These are phyloP conservation scores for Microcyclosporella mali DNA, from an alignment of 2,329 filamentous ascomycete genomes.

Conservation along the genomic window DNA sequence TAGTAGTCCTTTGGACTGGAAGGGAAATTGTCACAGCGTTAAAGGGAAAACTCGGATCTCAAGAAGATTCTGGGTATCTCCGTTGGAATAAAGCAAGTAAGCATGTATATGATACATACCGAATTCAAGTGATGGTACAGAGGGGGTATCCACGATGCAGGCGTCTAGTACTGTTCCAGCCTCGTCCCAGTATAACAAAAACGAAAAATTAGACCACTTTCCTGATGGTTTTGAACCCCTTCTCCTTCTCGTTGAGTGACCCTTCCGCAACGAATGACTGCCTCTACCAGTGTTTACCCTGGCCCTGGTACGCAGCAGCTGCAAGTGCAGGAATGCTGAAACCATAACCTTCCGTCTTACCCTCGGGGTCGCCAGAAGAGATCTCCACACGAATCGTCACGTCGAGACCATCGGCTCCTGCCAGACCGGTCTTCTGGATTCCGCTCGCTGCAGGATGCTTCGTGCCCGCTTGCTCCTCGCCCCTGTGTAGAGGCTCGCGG, in stretches of 20 bases:
- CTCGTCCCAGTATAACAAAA: neutral
- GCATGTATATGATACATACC: no score
- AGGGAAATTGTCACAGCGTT: no score
- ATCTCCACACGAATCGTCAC: slow-evolving; percentile 46
- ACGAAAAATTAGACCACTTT: neutral
- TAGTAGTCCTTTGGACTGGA: no score
- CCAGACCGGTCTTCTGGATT: slow-evolving; percentile 37
- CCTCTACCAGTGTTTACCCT: slow-evolving; percentile 27
- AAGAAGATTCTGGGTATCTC: no score
- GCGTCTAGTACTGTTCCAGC: slow-evolving; percentile 1
- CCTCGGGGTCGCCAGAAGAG: slow-evolving; percentile 37
- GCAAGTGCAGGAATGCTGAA: slow-evolving; percentile 43
- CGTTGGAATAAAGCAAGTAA: no score
- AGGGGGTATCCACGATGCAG: neutral
- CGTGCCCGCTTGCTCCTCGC: slow-evolving; percentile 74
- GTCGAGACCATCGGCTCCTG: slow-evolving; percentile 42
- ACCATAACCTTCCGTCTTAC: slow-evolving; percentile 46
- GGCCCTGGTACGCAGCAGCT: slow-evolving; percentile 19
- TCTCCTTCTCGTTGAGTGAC: neutral
- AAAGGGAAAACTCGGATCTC: no score
- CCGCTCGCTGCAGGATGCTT: slow-evolving; percentile 63
- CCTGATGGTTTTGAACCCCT: neutral
- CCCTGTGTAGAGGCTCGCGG: slow-evolving; percentile 64
- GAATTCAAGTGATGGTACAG: no score
- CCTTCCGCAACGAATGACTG: slow-evolving; percentile 1